Conservation (phyloP, 306 rosid genomes). For the Corylus heterophylla region DNA sequence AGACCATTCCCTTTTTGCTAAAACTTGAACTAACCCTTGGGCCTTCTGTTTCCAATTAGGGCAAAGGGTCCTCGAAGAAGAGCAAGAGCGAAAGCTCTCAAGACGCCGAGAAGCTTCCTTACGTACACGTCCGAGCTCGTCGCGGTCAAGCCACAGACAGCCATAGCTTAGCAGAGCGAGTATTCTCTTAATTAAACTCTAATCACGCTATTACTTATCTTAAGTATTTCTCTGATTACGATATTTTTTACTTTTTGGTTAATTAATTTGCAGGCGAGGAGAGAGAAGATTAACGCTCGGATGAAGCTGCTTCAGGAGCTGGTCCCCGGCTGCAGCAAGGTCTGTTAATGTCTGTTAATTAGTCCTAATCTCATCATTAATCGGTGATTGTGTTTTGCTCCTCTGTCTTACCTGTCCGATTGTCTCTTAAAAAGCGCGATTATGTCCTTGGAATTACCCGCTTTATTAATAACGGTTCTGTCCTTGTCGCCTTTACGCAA, state of each 20-base stretch:
- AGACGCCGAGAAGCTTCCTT: constrained; percentile 72
- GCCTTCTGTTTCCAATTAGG: constrained; percentile 45
- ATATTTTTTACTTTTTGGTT: not conserved
- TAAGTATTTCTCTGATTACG: constrained; percentile 3
- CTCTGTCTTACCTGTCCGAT: constrained; percentile 26
- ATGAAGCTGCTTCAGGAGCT: constrained; percentile 95
- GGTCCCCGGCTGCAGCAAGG: constrained; percentile 99
- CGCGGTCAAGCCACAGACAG: constrained; percentile 98
- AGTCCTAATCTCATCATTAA: constrained; percentile 33
- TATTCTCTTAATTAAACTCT: constrained; percentile 44
- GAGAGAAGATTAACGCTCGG: constrained; percentile 98
- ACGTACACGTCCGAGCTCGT: constrained; percentile 94
- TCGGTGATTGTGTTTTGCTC: constrained; percentile 37
- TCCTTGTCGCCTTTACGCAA: constrained; percentile 53
- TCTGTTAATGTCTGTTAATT: constrained; percentile 52
- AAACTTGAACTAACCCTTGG: constrained; percentile 2
- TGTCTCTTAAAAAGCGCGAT: constrained; percentile 63
- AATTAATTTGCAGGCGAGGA: constrained; percentile 74
- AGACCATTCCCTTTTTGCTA: constrained; percentile 18
- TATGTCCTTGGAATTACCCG: constrained; percentile 34
- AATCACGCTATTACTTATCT: constrained; percentile 24
- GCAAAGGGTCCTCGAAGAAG: constrained; percentile 65
- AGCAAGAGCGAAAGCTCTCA: constrained; percentile 58
- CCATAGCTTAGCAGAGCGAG: constrained; percentile 99
- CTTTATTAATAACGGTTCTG: constrained; percentile 45